A percentile compares a stretch with the other conserved stretches of the same genome.
phyloP scores from a whole-genome alignment of 805 yeast genomes.

The Metschnikowia baotianmanensis region DNA sequence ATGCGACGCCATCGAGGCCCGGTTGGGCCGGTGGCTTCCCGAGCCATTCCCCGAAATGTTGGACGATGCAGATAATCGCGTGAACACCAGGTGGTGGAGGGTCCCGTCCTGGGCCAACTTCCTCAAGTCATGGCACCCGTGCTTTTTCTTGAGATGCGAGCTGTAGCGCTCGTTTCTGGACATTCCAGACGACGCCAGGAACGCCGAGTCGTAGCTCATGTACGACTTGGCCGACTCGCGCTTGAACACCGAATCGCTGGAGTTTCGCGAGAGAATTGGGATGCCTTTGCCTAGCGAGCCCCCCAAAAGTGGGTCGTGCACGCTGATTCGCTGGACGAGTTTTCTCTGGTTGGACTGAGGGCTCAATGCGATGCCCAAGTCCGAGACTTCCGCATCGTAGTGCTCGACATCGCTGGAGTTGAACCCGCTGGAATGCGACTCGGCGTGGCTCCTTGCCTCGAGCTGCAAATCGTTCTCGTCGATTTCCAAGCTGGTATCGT shows the following conservation, averaged over 20 bases:
- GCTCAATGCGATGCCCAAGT: conserved; percentile 41
- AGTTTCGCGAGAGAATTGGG: conserved; percentile 27
- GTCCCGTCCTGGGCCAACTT: conserved; percentile 12
- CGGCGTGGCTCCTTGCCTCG: no score
- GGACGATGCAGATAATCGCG: conserved; percentile 9
- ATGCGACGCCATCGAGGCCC: conserved; percentile 12
- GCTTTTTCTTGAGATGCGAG: conserved; percentile 46
- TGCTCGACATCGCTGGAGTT: conserved; percentile 35
- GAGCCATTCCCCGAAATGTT: conserved; percentile 4
- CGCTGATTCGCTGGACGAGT: conserved; percentile 23
- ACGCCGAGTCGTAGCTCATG: conserved; percentile 58
- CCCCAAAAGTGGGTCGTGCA: conserved; percentile 18
- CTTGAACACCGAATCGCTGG: conserved; percentile 34
- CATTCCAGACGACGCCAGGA: conserved; percentile 29
- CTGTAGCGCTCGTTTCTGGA: conserved; percentile 15
- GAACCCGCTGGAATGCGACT: conserved; percentile 11
- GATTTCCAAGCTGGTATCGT: conserved; percentile 20
- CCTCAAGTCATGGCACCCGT: conserved; percentile 49
- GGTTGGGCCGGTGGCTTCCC: background rate
- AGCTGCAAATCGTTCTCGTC: no score
- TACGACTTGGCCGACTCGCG: conserved; percentile 49
- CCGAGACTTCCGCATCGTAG: conserved; percentile 41
- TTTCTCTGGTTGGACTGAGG: conserved; percentile 32
- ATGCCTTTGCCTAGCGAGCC: conserved; percentile 15
- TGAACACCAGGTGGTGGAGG: conserved; percentile 1